These are phyloP conservation scores for Xylariaceae sp. DNA, from an alignment of 2,329 filamentous ascomycete genomes.

Conservation along the genomic window DNA sequence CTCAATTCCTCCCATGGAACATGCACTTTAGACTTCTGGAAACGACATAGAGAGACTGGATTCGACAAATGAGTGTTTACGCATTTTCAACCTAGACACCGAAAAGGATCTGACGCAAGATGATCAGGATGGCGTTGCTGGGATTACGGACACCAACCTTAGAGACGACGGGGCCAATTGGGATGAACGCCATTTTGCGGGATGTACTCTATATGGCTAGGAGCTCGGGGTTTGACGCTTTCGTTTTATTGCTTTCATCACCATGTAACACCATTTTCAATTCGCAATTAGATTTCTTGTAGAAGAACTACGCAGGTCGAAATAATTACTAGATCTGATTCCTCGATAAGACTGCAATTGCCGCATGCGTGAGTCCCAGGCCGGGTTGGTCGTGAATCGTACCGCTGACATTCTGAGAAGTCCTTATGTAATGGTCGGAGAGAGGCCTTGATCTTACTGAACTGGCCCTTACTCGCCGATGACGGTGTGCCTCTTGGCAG, in stretches of 20 bases:
- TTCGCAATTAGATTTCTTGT: conserved; percentile 18
- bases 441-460: too few relatives aligned
- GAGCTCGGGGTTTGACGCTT: background rate
- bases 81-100: conserved; percentile 2
- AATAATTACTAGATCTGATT: too few relatives aligned
- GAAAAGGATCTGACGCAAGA: background rate
- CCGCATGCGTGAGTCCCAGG: too few relatives aligned
- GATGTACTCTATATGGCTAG: conserved; percentile 1
- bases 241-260: background rate
- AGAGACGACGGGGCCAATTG: conserved; percentile 6
- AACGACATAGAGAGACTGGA: conserved; percentile 10
- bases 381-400: too few relatives aligned
- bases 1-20: background rate
- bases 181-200: too few relatives aligned
- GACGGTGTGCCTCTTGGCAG: too few relatives aligned
- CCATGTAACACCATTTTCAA: conserved; percentile 2
- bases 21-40: conserved; percentile 8
- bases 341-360: too few relatives aligned
- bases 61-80: conserved; percentile 5
- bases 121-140: background rate
- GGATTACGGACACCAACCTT: conserved; percentile 1
- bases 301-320: conserved; percentile 10
- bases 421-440: too few relatives aligned
- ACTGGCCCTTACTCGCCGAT: too few relatives aligned
- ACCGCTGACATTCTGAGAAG: too few relatives aligned